Percentiles rank a stretch among this genome's conserved stretches.
These are phyloP conservation scores for Sodiomyces alkalinus DNA, from an alignment of 2,329 filamentous ascomycete species.

Conservation along the genomic window DNA sequence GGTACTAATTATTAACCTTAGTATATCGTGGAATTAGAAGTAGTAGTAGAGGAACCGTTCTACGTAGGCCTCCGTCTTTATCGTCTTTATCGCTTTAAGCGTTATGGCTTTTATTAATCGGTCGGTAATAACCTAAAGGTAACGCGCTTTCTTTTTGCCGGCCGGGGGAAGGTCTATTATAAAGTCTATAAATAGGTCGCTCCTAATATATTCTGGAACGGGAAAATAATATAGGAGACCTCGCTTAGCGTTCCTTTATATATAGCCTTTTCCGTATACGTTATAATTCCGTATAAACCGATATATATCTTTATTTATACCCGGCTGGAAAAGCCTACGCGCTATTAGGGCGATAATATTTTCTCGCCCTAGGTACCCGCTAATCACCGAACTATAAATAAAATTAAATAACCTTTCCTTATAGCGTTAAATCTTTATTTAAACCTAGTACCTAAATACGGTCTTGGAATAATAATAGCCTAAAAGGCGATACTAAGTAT, in stretches of 20 bases:
- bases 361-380: neutral
- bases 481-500: neutral
- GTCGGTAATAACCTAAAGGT: neutral
- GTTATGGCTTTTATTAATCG: neutral
- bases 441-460: neutral
- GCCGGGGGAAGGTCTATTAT: neutral
- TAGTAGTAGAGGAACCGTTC: constrained; percentile 1
- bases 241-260: neutral
- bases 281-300: neutral
- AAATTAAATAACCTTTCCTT: neutral
- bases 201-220: neutral
- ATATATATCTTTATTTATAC: neutral
- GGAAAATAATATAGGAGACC: neutral
- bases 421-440: neutral
- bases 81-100: neutral
- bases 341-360: neutral
- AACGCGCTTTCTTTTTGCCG: neutral
- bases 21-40: neutral
- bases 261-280: neutral
- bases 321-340: neutral
- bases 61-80: neutral
- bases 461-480: neutral
- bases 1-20: neutral
- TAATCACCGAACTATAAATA: neutral
- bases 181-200: constrained; percentile 1